A percentile compares a stretch with the other conserved stretches of the same genome.
Evolutionary conservation across 345 rosid genomes (phyloP).

Genomic region (Streptanthus diversifolius): DNA sequence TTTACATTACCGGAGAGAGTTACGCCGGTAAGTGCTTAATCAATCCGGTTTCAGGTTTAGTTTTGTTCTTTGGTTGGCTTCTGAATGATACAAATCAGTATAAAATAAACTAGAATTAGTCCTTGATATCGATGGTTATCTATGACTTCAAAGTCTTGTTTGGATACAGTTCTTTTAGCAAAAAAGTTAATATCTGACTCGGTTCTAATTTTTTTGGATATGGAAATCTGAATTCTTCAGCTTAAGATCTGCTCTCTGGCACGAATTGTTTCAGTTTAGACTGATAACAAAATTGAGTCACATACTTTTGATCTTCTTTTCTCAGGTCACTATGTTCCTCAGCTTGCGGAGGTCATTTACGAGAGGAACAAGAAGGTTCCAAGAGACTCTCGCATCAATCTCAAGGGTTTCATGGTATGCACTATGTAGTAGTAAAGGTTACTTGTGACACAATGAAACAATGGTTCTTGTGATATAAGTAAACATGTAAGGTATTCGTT

Average conservation of each 20-base stretch:
- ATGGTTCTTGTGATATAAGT: neutral
- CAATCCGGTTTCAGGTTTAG: neutral
- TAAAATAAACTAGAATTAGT: too few species aligned
- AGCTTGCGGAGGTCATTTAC: slow-evolving; percentile 60
- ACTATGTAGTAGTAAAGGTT: neutral
- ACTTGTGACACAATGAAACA: neutral
- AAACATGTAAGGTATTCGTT: neutral
- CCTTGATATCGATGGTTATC: too few species aligned
- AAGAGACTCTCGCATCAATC: slow-evolving; percentile 45
- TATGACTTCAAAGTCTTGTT: too few species aligned
- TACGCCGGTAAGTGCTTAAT: slow-evolving; percentile 55
- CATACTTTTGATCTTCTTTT: neutral
- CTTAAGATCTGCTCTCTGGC: too few species aligned
- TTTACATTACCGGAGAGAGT: slow-evolving; percentile 77
- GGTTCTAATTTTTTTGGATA: too few species aligned
- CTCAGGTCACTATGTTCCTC: slow-evolving; percentile 76
- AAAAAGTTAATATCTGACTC: too few species aligned
- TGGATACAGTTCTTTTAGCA: too few species aligned
- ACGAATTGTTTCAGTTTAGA: neutral
- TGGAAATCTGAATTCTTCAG: too few species aligned
- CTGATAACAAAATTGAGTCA: neutral
- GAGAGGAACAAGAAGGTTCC: slow-evolving; percentile 47
- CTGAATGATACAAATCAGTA: too few species aligned
- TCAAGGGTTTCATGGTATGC: slow-evolving; percentile 73
- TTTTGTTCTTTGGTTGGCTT: neutral